phyloP scores from a whole-genome alignment of 1,284 basidiomycete genomes.

The Phylloporus sp. region DNA sequence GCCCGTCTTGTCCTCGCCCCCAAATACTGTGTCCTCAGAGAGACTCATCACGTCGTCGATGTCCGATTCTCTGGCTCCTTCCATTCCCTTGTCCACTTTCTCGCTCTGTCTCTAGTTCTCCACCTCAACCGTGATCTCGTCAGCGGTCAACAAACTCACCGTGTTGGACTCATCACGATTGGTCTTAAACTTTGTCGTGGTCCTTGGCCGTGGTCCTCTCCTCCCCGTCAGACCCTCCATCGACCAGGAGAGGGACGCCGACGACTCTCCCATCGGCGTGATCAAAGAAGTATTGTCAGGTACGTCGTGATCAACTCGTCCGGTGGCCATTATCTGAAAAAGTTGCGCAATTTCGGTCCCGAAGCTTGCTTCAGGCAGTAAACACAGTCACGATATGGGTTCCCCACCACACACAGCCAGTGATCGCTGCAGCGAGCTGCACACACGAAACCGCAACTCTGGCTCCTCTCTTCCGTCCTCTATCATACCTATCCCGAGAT shows the following conservation, averaged over 20 bases:
- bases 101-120: slow-evolving; percentile 77
- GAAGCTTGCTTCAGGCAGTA: too few relatives aligned
- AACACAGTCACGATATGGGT: too few relatives aligned
- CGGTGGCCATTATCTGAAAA: slow-evolving; percentile 97
- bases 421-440: too few relatives aligned
- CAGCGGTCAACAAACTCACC: slow-evolving; percentile 92
- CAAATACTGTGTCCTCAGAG: slow-evolving; percentile 51
- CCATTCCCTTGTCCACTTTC: slow-evolving; percentile 47
- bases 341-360: slow-evolving; percentile 95
- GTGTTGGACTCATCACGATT: slow-evolving; percentile 87
- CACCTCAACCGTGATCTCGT: slow-evolving; percentile 97
- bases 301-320: slow-evolving; percentile 98
- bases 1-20: slow-evolving; percentile 48
- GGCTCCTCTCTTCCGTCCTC: too few relatives aligned
- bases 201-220: slow-evolving; percentile 39
- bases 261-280: slow-evolving; percentile 49
- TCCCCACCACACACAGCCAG: too few relatives aligned
- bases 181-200: slow-evolving; percentile 75
- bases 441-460: too few relatives aligned
- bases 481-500: too few relatives aligned
- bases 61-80: slow-evolving; percentile 57
- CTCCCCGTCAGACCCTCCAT: slow-evolving; percentile 57
- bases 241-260: slow-evolving; percentile 71
- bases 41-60: slow-evolving; percentile 44
- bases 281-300: slow-evolving; percentile 91